Evolutionary conservation across 2,329 filamentous ascomycete species (phyloP).

Genomic region (Dactylellina cionopaga): DNA sequence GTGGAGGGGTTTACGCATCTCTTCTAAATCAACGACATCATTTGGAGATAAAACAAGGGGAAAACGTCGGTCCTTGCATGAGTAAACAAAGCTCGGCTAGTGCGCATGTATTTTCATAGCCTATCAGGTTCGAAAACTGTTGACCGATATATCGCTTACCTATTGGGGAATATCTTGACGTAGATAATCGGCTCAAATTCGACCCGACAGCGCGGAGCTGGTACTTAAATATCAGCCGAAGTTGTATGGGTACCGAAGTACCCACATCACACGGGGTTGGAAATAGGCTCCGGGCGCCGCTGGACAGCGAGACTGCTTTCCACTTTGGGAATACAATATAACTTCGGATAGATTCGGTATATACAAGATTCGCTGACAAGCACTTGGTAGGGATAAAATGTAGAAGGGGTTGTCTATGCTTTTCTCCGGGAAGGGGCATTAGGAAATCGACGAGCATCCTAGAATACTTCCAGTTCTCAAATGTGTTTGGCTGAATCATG

Average conservation of each 20-base stretch:
- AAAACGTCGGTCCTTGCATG: too few species aligned
- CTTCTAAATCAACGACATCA: constrained; percentile 14
- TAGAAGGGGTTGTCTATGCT: too few species aligned
- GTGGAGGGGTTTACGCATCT: not conserved
- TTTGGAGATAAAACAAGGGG: too few species aligned
- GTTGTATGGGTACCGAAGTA: not conserved
- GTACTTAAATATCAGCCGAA: not conserved
- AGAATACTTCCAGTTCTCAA: too few species aligned
- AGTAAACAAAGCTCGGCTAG: constrained; percentile 4
- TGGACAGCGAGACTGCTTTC: not conserved
- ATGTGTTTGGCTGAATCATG: too few species aligned
- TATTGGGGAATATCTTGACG: not conserved
- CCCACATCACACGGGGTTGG: not conserved
- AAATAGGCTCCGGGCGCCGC: constrained; percentile 22
- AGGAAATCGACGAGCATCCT: too few species aligned
- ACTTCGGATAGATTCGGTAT: too few species aligned
- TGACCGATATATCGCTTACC: constrained; percentile 5
- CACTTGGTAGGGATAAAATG: too few species aligned
- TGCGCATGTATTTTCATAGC: not conserved
- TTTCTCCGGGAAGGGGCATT: too few species aligned
- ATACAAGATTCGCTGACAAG: too few species aligned
- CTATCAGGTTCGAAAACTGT: not conserved
- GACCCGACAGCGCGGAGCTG: constrained; percentile 28
- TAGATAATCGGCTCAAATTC: constrained; percentile 17
- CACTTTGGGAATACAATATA: not conserved